phyloP scores from a whole-genome alignment of 2,329 filamentous ascomycete genomes.

The Ceratocystis diversiconidia region DNA sequence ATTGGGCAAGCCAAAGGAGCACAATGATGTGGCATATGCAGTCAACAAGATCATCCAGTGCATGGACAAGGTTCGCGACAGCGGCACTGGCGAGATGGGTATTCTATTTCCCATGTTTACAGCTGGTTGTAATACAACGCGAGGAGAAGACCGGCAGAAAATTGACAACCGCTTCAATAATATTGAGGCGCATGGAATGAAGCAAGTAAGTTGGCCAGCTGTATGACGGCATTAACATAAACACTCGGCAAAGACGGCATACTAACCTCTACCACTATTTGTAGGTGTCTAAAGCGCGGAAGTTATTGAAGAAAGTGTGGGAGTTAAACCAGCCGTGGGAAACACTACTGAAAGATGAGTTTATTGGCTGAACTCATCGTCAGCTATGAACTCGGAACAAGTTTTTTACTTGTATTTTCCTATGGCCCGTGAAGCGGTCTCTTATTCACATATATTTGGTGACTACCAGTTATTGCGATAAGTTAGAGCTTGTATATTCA shows the following conservation, averaged over 20 bases:
- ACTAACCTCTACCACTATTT: slow-evolving; percentile 10
- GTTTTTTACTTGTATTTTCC: not conserved
- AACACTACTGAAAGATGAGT: slow-evolving; percentile 50
- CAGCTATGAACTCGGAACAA: not conserved
- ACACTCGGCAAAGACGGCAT: slow-evolving; percentile 8
- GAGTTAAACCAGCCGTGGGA: slow-evolving; percentile 55
- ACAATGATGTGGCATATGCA: slow-evolving; percentile 47
- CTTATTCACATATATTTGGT: not conserved
- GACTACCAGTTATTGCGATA: not conserved
- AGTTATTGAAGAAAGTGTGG: slow-evolving; percentile 56
- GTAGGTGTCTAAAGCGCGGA: slow-evolving; percentile 44
- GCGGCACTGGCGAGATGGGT: slow-evolving; percentile 59
- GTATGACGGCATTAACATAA: not conserved
- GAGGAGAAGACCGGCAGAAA: slow-evolving; percentile 39
- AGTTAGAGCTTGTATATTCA: not conserved
- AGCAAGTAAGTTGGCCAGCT: slow-evolving; percentile 41
- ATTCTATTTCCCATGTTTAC: slow-evolving; percentile 71
- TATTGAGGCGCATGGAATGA: slow-evolving; percentile 62
- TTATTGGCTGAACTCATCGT: slow-evolving; percentile 41
- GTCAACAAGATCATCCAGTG: slow-evolving; percentile 49
- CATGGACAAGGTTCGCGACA: slow-evolving; percentile 46
- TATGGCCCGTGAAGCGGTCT: not conserved
- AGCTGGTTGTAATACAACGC: slow-evolving; percentile 58
- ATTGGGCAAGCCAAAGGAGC: slow-evolving; percentile 42
- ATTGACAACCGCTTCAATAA: slow-evolving; percentile 52